These are phyloP conservation scores for Pinus albicaulis DNA, from an alignment of 75 land plant genomes.

Conservation along the genomic window DNA sequence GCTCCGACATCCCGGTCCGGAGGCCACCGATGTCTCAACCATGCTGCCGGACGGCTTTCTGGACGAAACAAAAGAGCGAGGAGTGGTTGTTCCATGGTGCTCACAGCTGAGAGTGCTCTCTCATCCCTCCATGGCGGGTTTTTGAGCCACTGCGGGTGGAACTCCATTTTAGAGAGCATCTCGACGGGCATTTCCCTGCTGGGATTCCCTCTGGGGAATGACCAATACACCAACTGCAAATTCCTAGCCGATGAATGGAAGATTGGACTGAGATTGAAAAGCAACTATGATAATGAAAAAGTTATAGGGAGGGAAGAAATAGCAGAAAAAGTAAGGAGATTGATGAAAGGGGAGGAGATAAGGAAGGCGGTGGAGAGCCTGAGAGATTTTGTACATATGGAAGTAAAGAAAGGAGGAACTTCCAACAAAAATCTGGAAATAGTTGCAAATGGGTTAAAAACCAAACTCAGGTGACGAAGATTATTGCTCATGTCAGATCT, in stretches of 20 bases:
- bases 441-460: too few species aligned
- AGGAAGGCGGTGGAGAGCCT: neutral
- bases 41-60: conserved; percentile 8
- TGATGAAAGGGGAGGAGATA: neutral
- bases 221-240: too few species aligned
- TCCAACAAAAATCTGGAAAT: neutral
- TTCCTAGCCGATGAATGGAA: too few species aligned
- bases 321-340: too few species aligned
- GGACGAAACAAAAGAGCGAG: neutral
- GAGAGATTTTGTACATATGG: too few species aligned
- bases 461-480: too few species aligned
- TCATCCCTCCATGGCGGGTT: conserved; percentile 17
- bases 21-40: neutral
- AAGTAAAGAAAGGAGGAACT: neutral
- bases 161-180: conserved; percentile 1
- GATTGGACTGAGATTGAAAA: neutral
- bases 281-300: neutral
- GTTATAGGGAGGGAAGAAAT: too few species aligned
- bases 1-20: neutral
- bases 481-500: too few species aligned
- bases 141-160: conserved; percentile 9
- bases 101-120: neutral
- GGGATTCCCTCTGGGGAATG: neutral
- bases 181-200: conserved; percentile 18
- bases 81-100: neutral